Evolutionary conservation across 305 asterid genomes (phyloP).

Genomic region (Caryopteris hybrid): DNA sequence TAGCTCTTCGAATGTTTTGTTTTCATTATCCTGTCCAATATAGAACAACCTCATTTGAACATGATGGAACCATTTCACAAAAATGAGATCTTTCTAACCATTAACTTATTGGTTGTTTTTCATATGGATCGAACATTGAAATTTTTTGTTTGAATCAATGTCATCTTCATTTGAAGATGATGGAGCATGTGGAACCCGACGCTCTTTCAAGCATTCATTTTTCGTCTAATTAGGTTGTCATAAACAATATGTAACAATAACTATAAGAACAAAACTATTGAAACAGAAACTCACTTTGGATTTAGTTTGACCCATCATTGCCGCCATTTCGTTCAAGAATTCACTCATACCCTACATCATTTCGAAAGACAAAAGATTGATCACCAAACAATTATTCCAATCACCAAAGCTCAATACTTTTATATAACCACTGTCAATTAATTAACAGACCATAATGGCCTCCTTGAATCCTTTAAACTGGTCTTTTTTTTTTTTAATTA

Average conservation of each 20-base stretch:
- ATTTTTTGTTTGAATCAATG: no score
- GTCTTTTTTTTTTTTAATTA: no score
- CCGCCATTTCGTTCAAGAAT: constrained; percentile 77
- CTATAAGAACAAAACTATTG: not conserved
- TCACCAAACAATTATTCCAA: not conserved
- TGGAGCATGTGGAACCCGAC: no score
- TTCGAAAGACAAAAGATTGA: not conserved
- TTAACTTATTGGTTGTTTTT: no score
- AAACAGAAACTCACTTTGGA: constrained; percentile 44
- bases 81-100: no score
- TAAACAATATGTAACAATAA: not conserved
- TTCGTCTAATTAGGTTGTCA: no score
- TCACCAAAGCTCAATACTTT: not conserved
- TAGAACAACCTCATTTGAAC: constrained; percentile 23
- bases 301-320: constrained; percentile 70
- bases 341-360: constrained; percentile 87
- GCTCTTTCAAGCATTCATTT: no score
- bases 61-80: constrained; percentile 24
- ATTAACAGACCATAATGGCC: no score
- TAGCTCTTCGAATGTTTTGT: constrained; percentile 59
- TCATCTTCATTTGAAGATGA: no score
- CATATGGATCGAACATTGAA: no score
- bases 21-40: constrained; percentile 52
- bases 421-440: no score
- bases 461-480: no score